phyloP scores from a whole-genome alignment of 2,329 filamentous ascomycete species.

The Fusarium burgessii region DNA sequence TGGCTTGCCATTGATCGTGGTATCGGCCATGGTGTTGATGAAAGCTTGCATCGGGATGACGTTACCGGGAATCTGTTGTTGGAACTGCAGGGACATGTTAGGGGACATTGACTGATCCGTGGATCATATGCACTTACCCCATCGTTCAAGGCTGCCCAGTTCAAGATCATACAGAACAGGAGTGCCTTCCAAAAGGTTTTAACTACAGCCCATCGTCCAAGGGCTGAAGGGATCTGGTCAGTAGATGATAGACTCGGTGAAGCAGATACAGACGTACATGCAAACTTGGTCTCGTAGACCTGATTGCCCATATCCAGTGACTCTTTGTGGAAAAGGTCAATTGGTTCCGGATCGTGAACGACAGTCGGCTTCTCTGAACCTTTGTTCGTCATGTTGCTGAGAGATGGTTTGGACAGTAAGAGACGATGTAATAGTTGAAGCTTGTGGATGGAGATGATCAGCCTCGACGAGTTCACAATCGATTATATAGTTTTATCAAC shows the following conservation, averaged over 20 bases:
- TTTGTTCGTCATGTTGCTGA: not conserved
- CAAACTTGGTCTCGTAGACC: not conserved
- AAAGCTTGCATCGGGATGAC: slow-evolving; percentile 15
- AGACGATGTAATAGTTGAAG: not conserved
- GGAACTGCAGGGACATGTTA: not conserved
- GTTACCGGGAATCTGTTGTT: not conserved
- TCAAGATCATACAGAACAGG: slow-evolving; percentile 14
- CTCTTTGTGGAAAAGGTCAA: not conserved
- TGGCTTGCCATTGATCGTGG: slow-evolving; percentile 14
- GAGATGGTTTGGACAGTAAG: too few relatives aligned
- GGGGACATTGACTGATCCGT: too few relatives aligned
- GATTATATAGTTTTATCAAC: not conserved
- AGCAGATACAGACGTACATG: not conserved
- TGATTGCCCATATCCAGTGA: not conserved
- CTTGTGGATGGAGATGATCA: not conserved
- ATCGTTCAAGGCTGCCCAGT: slow-evolving; percentile 4
- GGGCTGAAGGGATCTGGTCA: not conserved
- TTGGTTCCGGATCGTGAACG: not conserved
- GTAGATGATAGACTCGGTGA: not conserved
- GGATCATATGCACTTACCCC: too few relatives aligned
- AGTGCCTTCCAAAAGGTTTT: slow-evolving; percentile 7
- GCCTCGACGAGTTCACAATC: too few relatives aligned
- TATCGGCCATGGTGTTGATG: slow-evolving; percentile 19
- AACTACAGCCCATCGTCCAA: slow-evolving; percentile 6
- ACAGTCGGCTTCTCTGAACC: not conserved